phyloP scores from a whole-genome alignment of 495 filamentous ascomycete genomes.

The Neurospora sp. region DNA sequence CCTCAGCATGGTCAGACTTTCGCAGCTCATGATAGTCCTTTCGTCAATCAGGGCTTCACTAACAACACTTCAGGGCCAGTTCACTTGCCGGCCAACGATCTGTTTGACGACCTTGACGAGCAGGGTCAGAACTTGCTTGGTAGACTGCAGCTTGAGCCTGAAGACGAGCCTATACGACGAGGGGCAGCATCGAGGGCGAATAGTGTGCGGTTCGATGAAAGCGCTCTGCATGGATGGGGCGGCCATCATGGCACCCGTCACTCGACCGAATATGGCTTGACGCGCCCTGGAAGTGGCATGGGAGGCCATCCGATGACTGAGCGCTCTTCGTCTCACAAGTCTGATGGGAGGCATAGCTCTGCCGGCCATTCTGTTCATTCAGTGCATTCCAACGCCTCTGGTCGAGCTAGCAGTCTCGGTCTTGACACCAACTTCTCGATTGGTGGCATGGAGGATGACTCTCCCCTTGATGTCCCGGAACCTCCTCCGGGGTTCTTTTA shows the following conservation, averaged over 20 bases:
- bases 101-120: conserved; percentile 67
- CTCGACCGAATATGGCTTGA: conserved; percentile 67
- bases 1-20: conserved; percentile 63
- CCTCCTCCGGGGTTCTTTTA: conserved; percentile 75
- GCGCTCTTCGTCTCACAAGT: conserved; percentile 85
- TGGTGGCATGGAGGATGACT: conserved; percentile 50
- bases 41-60: conserved; percentile 12
- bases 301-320: conserved; percentile 60
- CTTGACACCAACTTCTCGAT: conserved; percentile 63
- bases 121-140: conserved; percentile 60
- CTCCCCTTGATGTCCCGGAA: conserved; percentile 54
- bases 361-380: conserved; percentile 72
- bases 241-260: conserved; percentile 62
- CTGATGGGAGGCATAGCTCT: conserved; percentile 91
- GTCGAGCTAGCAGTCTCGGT: conserved; percentile 73
- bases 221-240: conserved; percentile 82
- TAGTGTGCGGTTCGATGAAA: conserved; percentile 98
- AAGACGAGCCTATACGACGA: conserved; percentile 77
- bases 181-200: conserved; percentile 84
- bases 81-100: conserved; percentile 60
- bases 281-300: conserved; percentile 62
- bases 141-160: conserved; percentile 61
- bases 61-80: conserved; percentile 48
- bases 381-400: conserved; percentile 53
- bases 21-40: neutral